Percentiles rank a stretch among this genome's conserved stretches.
phyloP scores from a whole-genome alignment of 805 yeast genomes.

The Scheffersomyces lignosus region DNA sequence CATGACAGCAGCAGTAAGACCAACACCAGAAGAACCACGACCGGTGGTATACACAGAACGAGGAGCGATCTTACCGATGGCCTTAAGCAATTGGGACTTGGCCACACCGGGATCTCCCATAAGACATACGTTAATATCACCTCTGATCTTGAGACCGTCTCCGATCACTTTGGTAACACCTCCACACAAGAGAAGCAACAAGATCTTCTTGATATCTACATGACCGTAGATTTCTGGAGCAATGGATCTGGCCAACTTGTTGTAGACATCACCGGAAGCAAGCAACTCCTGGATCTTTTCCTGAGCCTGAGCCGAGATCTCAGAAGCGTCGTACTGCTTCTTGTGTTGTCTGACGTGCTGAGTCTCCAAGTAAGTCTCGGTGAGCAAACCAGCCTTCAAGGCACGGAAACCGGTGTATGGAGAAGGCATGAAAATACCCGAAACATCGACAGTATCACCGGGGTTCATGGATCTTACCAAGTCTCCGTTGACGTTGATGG shows the following conservation, averaged over 20 bases:
- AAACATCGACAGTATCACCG: conserved; percentile 91
- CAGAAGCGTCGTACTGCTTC: conserved; percentile 72
- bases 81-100: conserved; percentile 90
- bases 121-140: conserved; percentile 91
- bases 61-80: conserved; percentile 90
- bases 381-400: conserved; percentile 84
- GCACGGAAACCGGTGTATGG: conserved; percentile 97
- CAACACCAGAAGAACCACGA: conserved; percentile 98
- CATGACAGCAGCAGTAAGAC: conserved; percentile 98
- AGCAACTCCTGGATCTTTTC: conserved; percentile 56
- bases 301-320: conserved; percentile 56
- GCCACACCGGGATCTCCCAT: conserved; percentile 99
- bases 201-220: conserved; percentile 87
- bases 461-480: conserved; percentile 85
- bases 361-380: conserved; percentile 91
- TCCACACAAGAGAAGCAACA: conserved; percentile 81
- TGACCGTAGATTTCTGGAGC: conserved; percentile 99
- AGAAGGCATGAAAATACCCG: conserved; percentile 90
- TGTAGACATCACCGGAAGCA: conserved; percentile 69
- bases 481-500: conserved; percentile 88
- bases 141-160: conserved; percentile 96
- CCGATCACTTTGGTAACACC: conserved; percentile 95
- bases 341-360: conserved; percentile 86
- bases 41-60: conserved; percentile 98
- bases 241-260: conserved; percentile 78